A percentile compares a stretch with the other conserved stretches of the same genome.
phyloP scores from a whole-genome alignment of 2,329 filamentous ascomycete species.

The Chalaropsis thielavioides region DNA sequence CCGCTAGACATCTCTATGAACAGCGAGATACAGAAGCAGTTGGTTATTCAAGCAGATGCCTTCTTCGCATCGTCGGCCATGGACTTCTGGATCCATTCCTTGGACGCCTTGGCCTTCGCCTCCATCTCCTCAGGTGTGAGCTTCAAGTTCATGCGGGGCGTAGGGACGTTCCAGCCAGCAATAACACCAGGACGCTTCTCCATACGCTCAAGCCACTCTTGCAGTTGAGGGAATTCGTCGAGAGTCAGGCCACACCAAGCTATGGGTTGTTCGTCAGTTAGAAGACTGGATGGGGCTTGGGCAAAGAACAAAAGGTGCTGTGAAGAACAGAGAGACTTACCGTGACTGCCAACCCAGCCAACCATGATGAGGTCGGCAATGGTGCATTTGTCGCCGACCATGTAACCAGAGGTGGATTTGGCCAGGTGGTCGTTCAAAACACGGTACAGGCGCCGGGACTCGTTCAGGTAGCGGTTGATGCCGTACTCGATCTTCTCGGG shows the following conservation, averaged over 20 bases:
- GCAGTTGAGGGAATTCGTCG: conserved; percentile 58
- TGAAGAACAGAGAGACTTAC: conserved; percentile 26
- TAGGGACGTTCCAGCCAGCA: conserved; percentile 60
- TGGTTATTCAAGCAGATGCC: conserved; percentile 15
- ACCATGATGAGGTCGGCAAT: conserved; percentile 69
- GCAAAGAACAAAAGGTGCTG: conserved; percentile 14
- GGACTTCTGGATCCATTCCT: conserved; percentile 51
- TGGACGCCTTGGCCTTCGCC: conserved; percentile 36
- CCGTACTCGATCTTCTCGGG: conserved; percentile 72
- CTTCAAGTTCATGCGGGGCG: conserved; percentile 38
- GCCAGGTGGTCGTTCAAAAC: conserved; percentile 60
- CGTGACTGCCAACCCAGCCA: conserved; percentile 53
- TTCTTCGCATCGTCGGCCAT: conserved; percentile 54
- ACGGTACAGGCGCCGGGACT: conserved; percentile 68
- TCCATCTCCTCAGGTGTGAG: conserved; percentile 41
- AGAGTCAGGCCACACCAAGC: conserved; percentile 41
- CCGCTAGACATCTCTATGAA: no score
- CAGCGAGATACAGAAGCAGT: no score
- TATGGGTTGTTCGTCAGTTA: conserved; percentile 17
- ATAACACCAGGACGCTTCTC: conserved; percentile 55
- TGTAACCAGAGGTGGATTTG: conserved; percentile 39
- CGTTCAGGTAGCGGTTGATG: conserved; percentile 67
- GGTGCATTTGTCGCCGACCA: conserved; percentile 54
- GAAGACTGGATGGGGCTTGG: not conserved
- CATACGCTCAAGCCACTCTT: conserved; percentile 64